Conservation (phyloP, 345 rosid genomes). For the Triadica sebifera region DNA sequence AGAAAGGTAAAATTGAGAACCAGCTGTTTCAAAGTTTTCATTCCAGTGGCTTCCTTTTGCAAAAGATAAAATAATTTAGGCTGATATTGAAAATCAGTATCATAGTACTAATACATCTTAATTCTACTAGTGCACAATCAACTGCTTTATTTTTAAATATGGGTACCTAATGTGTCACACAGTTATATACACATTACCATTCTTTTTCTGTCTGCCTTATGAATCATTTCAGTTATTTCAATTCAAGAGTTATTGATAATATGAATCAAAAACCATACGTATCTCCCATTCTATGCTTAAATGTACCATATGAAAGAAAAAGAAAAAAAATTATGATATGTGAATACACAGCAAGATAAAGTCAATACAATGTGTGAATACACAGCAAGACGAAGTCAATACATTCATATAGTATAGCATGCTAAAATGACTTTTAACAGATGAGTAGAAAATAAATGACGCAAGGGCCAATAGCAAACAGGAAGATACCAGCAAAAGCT, state of each 20-base stretch:
- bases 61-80: background rate
- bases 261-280: background rate
- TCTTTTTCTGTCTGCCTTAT: background rate
- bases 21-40: background rate
- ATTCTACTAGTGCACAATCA: background rate
- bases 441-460: background rate
- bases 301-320: background rate
- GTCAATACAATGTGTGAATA: background rate
- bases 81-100: background rate
- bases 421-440: background rate
- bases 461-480: slow-evolving; percentile 12
- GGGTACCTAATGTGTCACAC: background rate
- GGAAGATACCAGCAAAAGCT: slow-evolving; percentile 71
- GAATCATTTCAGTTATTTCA: background rate
- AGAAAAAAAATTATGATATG: background rate
- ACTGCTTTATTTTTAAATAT: background rate
- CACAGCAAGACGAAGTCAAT: background rate
- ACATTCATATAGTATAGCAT: background rate
- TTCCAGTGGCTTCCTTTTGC: background rate
- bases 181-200: background rate
- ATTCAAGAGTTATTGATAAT: background rate
- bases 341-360: background rate
- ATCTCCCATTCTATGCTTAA: background rate
- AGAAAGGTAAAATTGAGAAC: background rate
- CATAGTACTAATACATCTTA: background rate